Evolutionary conservation across 805 yeast genomes (phyloP).

Genomic region (Clavispora phyllophila): DNA sequence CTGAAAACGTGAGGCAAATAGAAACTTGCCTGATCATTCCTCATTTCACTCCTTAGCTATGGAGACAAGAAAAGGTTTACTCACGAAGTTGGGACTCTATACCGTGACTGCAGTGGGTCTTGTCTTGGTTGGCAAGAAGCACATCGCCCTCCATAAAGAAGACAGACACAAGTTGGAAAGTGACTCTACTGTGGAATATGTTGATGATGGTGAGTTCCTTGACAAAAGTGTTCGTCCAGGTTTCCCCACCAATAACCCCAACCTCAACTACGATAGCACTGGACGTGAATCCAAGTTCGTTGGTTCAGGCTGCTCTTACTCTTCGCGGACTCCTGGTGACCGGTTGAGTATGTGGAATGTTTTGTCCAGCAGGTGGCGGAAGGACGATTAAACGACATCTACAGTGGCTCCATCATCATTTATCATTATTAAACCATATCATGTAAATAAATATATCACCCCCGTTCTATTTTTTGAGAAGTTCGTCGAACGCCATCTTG

Average conservation of each 20-base stretch:
- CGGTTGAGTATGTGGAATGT: constrained; percentile 29
- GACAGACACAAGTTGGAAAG: constrained; percentile 30
- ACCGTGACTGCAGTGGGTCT: constrained; percentile 27
- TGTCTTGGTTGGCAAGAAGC: constrained; percentile 30
- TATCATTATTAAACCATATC: neutral
- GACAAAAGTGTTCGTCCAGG: constrained; percentile 43
- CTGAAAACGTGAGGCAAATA: neutral
- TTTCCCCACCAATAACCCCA: constrained; percentile 38
- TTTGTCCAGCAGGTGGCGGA: constrained; percentile 4
- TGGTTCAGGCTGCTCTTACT: constrained; percentile 61
- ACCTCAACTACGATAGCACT: constrained; percentile 26
- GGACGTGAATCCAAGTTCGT: constrained; percentile 59
- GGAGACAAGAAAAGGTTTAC: constrained; percentile 35
- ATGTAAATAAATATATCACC: neutral
- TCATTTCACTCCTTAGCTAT: constrained; percentile 6
- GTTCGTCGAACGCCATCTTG: constrained; percentile 36
- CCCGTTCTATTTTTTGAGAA: constrained; percentile 10
- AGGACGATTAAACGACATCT: neutral
- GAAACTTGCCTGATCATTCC: neutral
- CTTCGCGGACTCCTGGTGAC: constrained; percentile 57
- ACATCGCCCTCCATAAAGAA: constrained; percentile 30
- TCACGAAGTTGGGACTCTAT: constrained; percentile 30
- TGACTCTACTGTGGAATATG: constrained; percentile 31
- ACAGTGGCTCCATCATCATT: neutral
- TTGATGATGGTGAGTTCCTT: constrained; percentile 26